Evolutionary conservation across 1,139 yeast genomes (phyloP).

Genomic region (Hemisphaericaspora subhashii): DNA sequence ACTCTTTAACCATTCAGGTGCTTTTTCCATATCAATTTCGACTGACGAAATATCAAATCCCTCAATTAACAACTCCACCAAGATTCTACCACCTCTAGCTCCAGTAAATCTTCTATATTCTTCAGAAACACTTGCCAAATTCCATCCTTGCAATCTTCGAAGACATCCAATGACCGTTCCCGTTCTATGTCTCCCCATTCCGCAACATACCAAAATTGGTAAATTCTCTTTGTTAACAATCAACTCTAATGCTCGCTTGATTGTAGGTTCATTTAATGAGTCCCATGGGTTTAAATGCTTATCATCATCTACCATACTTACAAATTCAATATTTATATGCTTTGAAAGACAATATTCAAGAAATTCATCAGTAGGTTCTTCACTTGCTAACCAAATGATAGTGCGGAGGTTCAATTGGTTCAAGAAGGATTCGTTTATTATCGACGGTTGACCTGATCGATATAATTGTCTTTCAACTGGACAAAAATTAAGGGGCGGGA

Average conservation of each 20-base stretch:
- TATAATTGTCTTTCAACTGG: slow-evolving; percentile 88
- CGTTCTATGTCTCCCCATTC: slow-evolving; percentile 96
- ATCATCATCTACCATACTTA: slow-evolving; percentile 59
- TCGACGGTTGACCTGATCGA: slow-evolving; percentile 95
- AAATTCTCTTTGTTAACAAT: slow-evolving; percentile 71
- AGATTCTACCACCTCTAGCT: slow-evolving; percentile 83
- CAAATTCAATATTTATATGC: slow-evolving; percentile 63
- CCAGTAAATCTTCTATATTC: slow-evolving; percentile 95
- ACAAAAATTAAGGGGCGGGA: slow-evolving; percentile 92
- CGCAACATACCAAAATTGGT: slow-evolving; percentile 89
- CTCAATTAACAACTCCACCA: slow-evolving; percentile 88
- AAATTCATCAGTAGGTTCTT: slow-evolving; percentile 89
- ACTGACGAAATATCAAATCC: slow-evolving; percentile 66
- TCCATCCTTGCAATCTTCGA: slow-evolving; percentile 92
- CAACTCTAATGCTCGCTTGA: slow-evolving; percentile 73
- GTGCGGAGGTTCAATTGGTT: slow-evolving; percentile 72
- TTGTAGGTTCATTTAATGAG: slow-evolving; percentile 83
- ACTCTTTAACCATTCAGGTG: slow-evolving; percentile 16
- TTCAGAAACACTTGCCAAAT: slow-evolving; percentile 87
- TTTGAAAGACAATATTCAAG: slow-evolving; percentile 76
- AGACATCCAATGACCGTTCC: slow-evolving; percentile 96
- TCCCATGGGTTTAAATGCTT: slow-evolving; percentile 77
- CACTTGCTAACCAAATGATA: slow-evolving; percentile 91
- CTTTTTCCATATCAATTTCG: slow-evolving; percentile 35
- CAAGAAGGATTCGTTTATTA: slow-evolving; percentile 83